Conservation (phyloP, 2,329 filamentous ascomycete species). For the Amesomyces nigricolor region DNA sequence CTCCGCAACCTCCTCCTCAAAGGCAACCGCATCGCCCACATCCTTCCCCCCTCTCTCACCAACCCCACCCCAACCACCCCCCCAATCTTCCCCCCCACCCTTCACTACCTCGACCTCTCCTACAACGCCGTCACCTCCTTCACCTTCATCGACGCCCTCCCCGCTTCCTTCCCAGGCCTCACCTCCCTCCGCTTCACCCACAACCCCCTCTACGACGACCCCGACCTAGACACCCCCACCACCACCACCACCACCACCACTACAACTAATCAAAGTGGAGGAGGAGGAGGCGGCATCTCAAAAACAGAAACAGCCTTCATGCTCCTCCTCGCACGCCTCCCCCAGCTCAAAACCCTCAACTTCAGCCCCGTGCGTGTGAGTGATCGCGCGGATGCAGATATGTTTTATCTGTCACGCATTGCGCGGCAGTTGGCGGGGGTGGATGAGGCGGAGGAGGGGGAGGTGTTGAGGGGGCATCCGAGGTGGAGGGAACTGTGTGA, state of each 20-base stretch:
- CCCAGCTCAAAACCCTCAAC: conserved; percentile 63
- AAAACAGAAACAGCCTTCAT: conserved; percentile 79
- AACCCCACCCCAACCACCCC: conserved; percentile 30
- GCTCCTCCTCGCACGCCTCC: conserved; percentile 74
- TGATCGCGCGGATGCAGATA: conserved; percentile 81
- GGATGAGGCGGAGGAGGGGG: conserved; percentile 46
- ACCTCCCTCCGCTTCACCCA: conserved; percentile 71
- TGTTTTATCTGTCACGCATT: conserved; percentile 87
- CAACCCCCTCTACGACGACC: conserved; percentile 72
- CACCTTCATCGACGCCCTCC: conserved; percentile 66
- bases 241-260: conserved; percentile 18
- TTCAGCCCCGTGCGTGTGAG: conserved; percentile 64
- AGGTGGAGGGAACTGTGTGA: conserved; percentile 70
- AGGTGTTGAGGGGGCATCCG: conserved; percentile 59
- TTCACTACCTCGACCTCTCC: conserved; percentile 67
- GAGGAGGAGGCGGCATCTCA: conserved; percentile 40
- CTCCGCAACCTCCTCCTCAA: conserved; percentile 66
- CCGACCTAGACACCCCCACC: conserved; percentile 28
- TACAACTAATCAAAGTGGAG: conserved; percentile 17
- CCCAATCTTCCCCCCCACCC: conserved; percentile 46
- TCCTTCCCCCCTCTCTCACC: conserved; percentile 30
- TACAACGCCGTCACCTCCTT: conserved; percentile 66
- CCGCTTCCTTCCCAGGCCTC: conserved; percentile 64
- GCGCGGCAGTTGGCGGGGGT: conserved; percentile 64
- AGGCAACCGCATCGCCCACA: conserved; percentile 60